These are phyloP conservation scores for Thecaphora thlaspeos DNA, from an alignment of 1,284 basidiomycete species.

Conservation along the genomic window DNA sequence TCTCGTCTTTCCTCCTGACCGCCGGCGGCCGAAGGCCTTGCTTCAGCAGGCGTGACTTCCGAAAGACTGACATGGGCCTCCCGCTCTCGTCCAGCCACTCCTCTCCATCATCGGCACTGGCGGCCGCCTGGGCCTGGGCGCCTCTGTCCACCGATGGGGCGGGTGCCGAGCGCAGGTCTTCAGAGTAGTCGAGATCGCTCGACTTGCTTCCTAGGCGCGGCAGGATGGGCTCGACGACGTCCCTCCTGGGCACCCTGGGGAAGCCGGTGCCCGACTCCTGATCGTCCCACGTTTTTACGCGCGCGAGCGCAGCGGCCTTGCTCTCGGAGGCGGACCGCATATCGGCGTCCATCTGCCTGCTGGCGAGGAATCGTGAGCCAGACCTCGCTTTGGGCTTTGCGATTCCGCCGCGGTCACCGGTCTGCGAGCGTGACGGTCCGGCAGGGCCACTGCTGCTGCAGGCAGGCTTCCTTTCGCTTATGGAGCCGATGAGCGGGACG, in stretches of 20 bases:
- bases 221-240: constrained; percentile 22
- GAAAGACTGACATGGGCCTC: constrained; percentile 50
- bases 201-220: constrained; percentile 1
- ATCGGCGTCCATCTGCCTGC: constrained; percentile 32
- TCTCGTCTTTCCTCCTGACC: constrained; percentile 10
- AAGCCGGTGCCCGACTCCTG: constrained; percentile 33
- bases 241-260: constrained; percentile 17
- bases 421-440: too few relatives aligned
- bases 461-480: not conserved
- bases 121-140: constrained; percentile 8
- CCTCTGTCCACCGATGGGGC: constrained; percentile 16
- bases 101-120: constrained; percentile 14
- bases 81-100: constrained; percentile 43
- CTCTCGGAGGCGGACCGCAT: constrained; percentile 5
- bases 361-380: constrained; percentile 23
- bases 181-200: constrained; percentile 1
- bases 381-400: constrained; percentile 10
- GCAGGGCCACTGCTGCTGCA: too few relatives aligned
- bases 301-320: not conserved
- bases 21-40: constrained; percentile 24
- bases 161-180: constrained; percentile 20
- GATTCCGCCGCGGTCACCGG: too few relatives aligned
- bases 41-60: constrained; percentile 39
- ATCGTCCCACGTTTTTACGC: constrained; percentile 5
- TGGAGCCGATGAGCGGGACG: not conserved